Evolutionary conservation across 2,329 filamentous ascomycete genomes (phyloP).

Genomic region (Chlorencoelia australis): DNA sequence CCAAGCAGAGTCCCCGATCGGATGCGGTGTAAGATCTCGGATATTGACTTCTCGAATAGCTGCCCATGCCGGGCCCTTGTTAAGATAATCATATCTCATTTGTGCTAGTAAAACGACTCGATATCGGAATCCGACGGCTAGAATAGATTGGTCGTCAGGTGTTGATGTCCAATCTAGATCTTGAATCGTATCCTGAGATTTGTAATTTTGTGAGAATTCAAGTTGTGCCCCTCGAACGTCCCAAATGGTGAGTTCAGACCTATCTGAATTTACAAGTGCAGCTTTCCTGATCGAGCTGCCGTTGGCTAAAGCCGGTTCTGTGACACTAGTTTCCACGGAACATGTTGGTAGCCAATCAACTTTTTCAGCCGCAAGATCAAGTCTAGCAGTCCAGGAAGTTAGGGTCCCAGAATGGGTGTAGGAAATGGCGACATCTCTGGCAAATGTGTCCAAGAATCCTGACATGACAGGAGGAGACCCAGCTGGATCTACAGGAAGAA

Average conservation of each 20-base stretch:
- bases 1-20: conserved; percentile 91
- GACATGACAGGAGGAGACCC: conserved; percentile 62
- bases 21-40: conserved; percentile 72
- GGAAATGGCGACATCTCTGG: conserved; percentile 75
- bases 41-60: conserved; percentile 74
- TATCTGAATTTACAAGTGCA: conserved; percentile 64
- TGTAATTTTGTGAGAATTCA: conserved; percentile 70
- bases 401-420: conserved; percentile 68
- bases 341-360: conserved; percentile 79
- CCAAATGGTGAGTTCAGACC: conserved; percentile 80
- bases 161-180: conserved; percentile 94
- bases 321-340: conserved; percentile 67
- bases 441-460: conserved; percentile 77
- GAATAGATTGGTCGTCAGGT: conserved; percentile 75
- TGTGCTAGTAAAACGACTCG: conserved; percentile 74
- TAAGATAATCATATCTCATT: conserved; percentile 84
- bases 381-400: conserved; percentile 75
- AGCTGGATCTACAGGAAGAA: conserved; percentile 79
- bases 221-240: conserved; percentile 72
- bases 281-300: conserved; percentile 82
- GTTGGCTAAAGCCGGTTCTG: conserved; percentile 65
- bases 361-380: conserved; percentile 47
- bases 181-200: conserved; percentile 62
- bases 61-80: conserved; percentile 82
- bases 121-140: conserved; percentile 88